These are phyloP conservation scores for Aspergillus heteromorphus DNA, from an alignment of 495 filamentous ascomycete genomes.

Conservation along the genomic window DNA sequence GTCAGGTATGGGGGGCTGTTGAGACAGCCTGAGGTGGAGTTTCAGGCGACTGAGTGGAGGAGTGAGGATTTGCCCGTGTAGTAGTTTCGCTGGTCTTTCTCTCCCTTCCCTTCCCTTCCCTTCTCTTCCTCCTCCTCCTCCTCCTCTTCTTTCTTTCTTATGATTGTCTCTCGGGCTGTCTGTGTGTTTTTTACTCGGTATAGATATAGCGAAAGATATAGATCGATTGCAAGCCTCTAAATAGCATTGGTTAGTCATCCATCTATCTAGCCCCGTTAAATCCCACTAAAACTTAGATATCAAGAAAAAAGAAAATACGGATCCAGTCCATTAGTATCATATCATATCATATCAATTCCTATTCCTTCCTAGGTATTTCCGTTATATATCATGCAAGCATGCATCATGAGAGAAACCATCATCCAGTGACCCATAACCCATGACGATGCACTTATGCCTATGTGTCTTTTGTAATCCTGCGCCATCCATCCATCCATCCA, in stretches of 20 bases:
- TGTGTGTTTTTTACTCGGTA: neutral
- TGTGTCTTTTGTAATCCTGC: no score
- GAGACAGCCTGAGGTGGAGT: slow-evolving; percentile 50
- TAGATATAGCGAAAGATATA: neutral
- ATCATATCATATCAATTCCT: neutral
- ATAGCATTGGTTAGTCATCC: no score
- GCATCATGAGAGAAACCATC: neutral
- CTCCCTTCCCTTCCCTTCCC: neutral
- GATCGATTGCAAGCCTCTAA: no score
- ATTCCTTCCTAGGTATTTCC: no score
- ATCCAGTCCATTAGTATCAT: no score
- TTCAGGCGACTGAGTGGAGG: slow-evolving; percentile 32
- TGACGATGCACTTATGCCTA: no score
- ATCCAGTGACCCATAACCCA: neutral
- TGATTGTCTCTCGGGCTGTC: no score
- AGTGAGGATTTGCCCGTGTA: slow-evolving; percentile 26
- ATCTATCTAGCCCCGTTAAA: no score
- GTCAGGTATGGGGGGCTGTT: slow-evolving; percentile 65
- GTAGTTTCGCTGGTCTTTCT: neutral
- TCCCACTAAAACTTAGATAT: no score
- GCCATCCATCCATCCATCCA: neutral
- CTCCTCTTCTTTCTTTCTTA: neutral
- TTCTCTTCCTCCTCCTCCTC: neutral
- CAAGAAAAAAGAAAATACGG: no score
- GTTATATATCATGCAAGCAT: neutral